phyloP scores from a whole-genome alignment of 1,139 yeast genomes.

The Pichiaceae sp. region DNA sequence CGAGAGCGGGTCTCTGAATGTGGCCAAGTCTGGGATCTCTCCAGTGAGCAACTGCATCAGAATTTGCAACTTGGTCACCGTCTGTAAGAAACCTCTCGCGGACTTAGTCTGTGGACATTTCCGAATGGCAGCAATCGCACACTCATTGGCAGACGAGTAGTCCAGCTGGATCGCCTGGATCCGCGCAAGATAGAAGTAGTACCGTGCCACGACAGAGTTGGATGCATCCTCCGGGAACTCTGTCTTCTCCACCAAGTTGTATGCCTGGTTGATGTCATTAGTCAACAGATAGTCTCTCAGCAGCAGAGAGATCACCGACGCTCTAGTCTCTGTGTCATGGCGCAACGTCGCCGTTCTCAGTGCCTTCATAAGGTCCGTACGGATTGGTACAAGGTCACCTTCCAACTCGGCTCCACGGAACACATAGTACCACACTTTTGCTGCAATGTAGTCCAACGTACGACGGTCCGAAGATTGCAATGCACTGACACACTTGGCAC shows the following conservation, averaged over 20 bases:
- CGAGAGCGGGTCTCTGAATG: constrained; percentile 58
- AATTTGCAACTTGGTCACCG: constrained; percentile 82
- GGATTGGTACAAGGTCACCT: constrained; percentile 50
- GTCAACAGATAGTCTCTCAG: constrained; percentile 70
- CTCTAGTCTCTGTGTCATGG: constrained; percentile 89
- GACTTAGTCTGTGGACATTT: constrained; percentile 92
- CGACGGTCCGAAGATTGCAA: constrained; percentile 67
- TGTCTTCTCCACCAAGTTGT: constrained; percentile 81
- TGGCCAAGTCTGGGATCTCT: constrained; percentile 88
- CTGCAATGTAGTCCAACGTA: constrained; percentile 76
- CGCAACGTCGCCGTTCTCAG: constrained; percentile 86
- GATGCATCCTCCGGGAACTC: constrained; percentile 83
- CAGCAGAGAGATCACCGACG: constrained; percentile 74
- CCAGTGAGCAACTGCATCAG: constrained; percentile 92
- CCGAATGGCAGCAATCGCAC: constrained; percentile 85
- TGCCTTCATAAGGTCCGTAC: constrained; percentile 63
- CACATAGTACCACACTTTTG: constrained; percentile 91
- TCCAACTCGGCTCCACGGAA: constrained; percentile 68
- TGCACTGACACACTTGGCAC: constrained; percentile 43
- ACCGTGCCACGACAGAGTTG: constrained; percentile 86
- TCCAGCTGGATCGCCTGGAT: constrained; percentile 90
- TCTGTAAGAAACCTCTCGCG: constrained; percentile 82
- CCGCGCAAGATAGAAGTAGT: constrained; percentile 81
- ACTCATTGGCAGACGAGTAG: constrained; percentile 85
- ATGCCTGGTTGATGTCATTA: constrained; percentile 82